Base-by-base conservation (phyloP, 345 rosid genomes). In the Trapa incisa region DNA sequence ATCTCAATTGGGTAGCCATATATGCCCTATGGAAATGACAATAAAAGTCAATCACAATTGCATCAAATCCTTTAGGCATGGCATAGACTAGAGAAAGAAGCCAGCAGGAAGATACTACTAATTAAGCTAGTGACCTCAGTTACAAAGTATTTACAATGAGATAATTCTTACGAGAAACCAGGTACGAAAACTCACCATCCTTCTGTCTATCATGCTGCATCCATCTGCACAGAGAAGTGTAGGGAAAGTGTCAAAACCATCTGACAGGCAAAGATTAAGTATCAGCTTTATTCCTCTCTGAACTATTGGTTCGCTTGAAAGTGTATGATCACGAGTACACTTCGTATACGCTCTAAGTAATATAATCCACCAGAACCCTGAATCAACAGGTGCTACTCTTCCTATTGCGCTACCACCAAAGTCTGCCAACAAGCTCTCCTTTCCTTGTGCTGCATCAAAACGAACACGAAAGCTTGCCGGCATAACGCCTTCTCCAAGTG, bases 281-380 rank as follows among this genome's bases (percentile, higher is more conserved):
- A 82, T 80, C 79, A 80, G 70, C 73, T 75, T 78, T 74, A 86
- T 83, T 57, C 85, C 88, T 71, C 68, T 84, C 73, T 84, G 91
- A 42, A 82, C 84, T 70, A 74, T 84, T 9, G 82, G 81, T n/a
- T 65, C 68, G 57, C 82, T 85, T 48, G 77, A 72, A 33, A 82
- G 73, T 29, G 84, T 63, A 74, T 71, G 65, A 73, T 82, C 88
- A 68, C 71, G 80, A 0, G 88, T 84, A 72, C 81, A 70, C 72
- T 83, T 86, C 61, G 86, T 82, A 48, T 84, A 84, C 38, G 86
- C 75, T 64, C 85, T 71, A 6, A 86, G 82, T 74, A 86, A 73
- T 72, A 86, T 82, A 61, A 86, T 86, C 88, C 88, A 86, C 88
- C 88, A 84, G 72, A 86, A 84, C 15, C 88, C 86, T n/a, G 90